Conservation (phyloP, 2,329 filamentous ascomycete genomes). For the Beauveria bassiana region DNA sequence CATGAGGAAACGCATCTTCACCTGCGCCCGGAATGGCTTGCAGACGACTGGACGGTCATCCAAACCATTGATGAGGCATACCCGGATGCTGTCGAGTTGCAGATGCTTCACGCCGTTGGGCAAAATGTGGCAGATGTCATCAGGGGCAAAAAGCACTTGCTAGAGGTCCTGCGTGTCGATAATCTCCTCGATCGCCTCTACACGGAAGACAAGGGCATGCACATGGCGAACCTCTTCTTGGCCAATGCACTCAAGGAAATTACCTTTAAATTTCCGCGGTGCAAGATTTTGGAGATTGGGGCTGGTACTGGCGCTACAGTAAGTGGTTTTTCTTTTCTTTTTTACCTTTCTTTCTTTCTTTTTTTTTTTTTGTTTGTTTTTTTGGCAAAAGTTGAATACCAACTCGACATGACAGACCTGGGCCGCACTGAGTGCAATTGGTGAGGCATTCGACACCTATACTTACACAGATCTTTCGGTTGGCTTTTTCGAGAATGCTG, state of each 20-base stretch:
- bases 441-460: not conserved
- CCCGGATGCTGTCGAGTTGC: constrained; percentile 11
- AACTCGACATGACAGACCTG: not conserved
- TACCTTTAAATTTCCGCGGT: constrained; percentile 10
- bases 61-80: not conserved
- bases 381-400: not conserved
- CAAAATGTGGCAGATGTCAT: constrained; percentile 11
- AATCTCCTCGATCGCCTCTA: constrained; percentile 14
- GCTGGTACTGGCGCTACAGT: constrained; percentile 8
- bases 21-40: not conserved
- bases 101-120: constrained; percentile 13
- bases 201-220: constrained; percentile 11
- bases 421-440: not conserved
- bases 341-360: too few relatives aligned
- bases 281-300: constrained; percentile 11
- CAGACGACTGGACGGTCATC: not conserved
- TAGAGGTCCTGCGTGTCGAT: constrained; percentile 13
- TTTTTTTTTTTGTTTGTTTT: too few relatives aligned
- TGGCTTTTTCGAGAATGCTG: not conserved
- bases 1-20: not conserved
- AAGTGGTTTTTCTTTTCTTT: not conserved
- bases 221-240: constrained; percentile 10
- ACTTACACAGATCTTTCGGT: not conserved
- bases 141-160: constrained; percentile 10
- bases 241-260: constrained; percentile 12